Evolutionary conservation across 2,329 filamentous ascomycete genomes (phyloP).

Genomic region (Berkeleyomyces rouxiae): DNA sequence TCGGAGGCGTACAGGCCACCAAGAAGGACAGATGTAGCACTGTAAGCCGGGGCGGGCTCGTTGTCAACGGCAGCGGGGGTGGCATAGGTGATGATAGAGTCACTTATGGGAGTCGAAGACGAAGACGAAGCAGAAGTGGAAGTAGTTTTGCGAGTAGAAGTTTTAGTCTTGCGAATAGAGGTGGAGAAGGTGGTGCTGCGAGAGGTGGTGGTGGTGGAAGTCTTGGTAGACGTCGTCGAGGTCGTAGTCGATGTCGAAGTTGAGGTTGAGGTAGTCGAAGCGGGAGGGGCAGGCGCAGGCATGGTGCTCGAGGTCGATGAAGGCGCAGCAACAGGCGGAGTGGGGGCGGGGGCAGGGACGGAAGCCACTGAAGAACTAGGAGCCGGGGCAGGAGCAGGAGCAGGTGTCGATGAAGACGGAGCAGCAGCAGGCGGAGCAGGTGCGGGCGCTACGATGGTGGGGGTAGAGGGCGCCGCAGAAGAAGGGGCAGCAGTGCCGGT

Average conservation of each 20-base stretch:
- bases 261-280: background rate
- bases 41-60: background rate
- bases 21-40: background rate
- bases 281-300: background rate
- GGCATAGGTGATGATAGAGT: conserved; percentile 7
- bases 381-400: background rate
- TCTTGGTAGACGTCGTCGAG: background rate
- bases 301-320: background rate
- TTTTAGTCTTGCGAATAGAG: background rate
- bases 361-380: background rate
- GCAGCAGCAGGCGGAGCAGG: background rate
- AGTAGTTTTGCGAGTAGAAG: background rate
- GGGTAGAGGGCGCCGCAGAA: background rate
- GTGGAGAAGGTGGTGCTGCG: conserved; percentile 3
- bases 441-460: too few species aligned
- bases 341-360: background rate
- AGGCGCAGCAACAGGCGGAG: background rate
- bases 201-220: background rate
- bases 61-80: background rate
- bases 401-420: background rate
- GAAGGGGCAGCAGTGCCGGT: background rate
- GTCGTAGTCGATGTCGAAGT: background rate
- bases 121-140: background rate
- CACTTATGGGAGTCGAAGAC: conserved; percentile 2
- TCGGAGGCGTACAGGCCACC: background rate